A percentile compares a stretch with the other conserved stretches of the same genome.
phyloP scores from a whole-genome alignment of 805 yeast genomes.

The Hanseniaspora thailandica region DNA sequence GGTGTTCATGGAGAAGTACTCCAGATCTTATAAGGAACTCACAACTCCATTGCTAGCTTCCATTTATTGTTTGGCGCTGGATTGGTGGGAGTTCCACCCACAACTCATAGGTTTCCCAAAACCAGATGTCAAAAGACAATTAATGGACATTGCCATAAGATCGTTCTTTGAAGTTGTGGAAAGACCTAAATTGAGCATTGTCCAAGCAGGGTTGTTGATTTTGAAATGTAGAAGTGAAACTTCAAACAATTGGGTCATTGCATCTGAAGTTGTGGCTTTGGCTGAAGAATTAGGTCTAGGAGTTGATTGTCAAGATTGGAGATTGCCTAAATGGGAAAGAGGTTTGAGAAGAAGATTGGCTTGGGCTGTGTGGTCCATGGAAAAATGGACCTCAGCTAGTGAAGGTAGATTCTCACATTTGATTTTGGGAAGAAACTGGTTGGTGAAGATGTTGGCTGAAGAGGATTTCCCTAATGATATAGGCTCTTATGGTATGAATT shows the following conservation, averaged over 20 bases:
- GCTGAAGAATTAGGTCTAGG: constrained; percentile 89
- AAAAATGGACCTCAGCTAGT: constrained; percentile 75
- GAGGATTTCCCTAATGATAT: constrained; percentile 71
- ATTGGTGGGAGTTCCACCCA: constrained; percentile 80
- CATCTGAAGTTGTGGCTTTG: constrained; percentile 75
- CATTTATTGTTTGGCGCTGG: constrained; percentile 75
- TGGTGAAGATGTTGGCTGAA: constrained; percentile 52
- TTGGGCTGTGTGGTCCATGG: constrained; percentile 91
- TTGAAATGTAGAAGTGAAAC: constrained; percentile 47
- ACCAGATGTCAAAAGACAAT: constrained; percentile 55
- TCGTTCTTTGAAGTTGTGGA: constrained; percentile 63
- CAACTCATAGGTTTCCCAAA: constrained; percentile 61
- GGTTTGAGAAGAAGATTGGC: constrained; percentile 78
- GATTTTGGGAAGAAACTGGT: constrained; percentile 64
- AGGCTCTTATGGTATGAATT: constrained; percentile 18
- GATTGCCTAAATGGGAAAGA: constrained; percentile 88
- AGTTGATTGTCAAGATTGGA: constrained; percentile 83
- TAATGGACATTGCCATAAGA: constrained; percentile 55
- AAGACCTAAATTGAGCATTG: constrained; percentile 81
- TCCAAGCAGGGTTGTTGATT: constrained; percentile 74
- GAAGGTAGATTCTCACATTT: constrained; percentile 81
- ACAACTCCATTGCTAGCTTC: constrained; percentile 86
- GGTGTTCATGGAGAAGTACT: constrained; percentile 81
- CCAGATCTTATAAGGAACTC: constrained; percentile 82
- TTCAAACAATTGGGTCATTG: constrained; percentile 72